phyloP scores from a whole-genome alignment of 441 rosid species.

The Euphorbia corollata region DNA sequence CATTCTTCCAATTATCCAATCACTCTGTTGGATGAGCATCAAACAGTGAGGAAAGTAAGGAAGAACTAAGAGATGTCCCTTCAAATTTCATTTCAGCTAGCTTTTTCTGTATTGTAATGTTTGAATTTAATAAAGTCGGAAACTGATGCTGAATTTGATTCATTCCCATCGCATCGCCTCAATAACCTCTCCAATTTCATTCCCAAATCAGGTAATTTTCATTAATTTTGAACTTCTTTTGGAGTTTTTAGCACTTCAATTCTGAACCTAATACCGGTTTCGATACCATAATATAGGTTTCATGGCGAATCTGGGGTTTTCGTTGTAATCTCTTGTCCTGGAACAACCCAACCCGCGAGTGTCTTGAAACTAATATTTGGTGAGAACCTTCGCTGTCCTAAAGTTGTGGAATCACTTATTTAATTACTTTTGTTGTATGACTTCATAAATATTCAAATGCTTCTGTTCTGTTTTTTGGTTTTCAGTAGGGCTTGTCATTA shows the following conservation, averaged over 20 bases:
- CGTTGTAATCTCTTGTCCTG: neutral
- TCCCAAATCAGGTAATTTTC: neutral
- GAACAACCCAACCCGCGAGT: neutral
- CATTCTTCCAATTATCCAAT: neutral
- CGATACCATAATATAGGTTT: neutral
- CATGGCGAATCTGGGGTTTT: neutral
- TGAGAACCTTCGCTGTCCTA: neutral
- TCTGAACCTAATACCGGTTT: neutral
- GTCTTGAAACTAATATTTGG: neutral
- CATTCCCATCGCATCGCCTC: neutral
- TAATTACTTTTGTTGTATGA: neutral
- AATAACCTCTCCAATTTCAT: neutral
- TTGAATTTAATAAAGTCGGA: neutral
- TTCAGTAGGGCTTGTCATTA: conserved; percentile 8
- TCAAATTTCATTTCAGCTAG: neutral
- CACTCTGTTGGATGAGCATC: neutral
- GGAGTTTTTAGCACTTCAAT: too few species aligned
- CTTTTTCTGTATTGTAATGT: neutral
- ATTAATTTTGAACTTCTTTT: neutral
- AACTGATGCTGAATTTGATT: neutral
- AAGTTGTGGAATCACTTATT: neutral
- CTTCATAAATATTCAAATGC: too few species aligned
- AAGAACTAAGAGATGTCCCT: neutral
- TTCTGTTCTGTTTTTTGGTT: neutral
- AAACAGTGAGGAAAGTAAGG: neutral